Base-by-base conservation (phyloP, 2,329 filamentous ascomycete species). In the Escovopsis sp. region DNA sequence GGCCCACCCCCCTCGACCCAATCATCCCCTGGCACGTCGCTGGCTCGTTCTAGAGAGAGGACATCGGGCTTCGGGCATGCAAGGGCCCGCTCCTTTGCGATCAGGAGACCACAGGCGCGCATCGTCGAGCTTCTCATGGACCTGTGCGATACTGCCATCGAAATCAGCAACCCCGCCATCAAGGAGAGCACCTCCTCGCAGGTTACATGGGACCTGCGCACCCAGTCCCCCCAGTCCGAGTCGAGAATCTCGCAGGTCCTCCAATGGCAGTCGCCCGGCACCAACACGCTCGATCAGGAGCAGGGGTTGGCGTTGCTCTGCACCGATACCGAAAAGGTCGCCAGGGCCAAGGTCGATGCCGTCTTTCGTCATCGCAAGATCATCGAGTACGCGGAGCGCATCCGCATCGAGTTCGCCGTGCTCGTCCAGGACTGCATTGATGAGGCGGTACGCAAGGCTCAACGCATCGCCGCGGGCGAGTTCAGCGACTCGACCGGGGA, bases 371-470 rank as follows among this genome's bases (percentile, higher is more conserved):
- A 96, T 55, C 79, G 88, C 34, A 79, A 80, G 47, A 93, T 96
- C 34, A 77, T 98, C 23, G 90, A 98, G 54, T 98, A 98, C 53
- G 79, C 87, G 0, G 90, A 98, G 58, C 78, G 92, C 23, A 94
- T 98, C 43, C 82, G 92, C 4, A 72, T 94, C 32, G 90, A 98
- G 50, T 93, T 94, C 49, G 81, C 88, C 19, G 73, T 92, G 18
- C 68, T 94, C 39, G 88, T 98, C 3, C 85, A 96, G 50, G 85
- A 94, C 48, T 98, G 90, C 53, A 94, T 98, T 35, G 79, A 92
- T 40, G 86, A 85, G 41, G 90, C 90, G 8, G 71, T 96, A 58
- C 74, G 73, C 44, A 94, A 96, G 57, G 87, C 90, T 35, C 82
- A 83, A 37, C 79, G 79, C 34, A 88, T 94, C 45, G 85, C 85